phyloP scores from a whole-genome alignment of 2,329 filamentous ascomycete genomes.

The Boeremia lycopersici region DNA sequence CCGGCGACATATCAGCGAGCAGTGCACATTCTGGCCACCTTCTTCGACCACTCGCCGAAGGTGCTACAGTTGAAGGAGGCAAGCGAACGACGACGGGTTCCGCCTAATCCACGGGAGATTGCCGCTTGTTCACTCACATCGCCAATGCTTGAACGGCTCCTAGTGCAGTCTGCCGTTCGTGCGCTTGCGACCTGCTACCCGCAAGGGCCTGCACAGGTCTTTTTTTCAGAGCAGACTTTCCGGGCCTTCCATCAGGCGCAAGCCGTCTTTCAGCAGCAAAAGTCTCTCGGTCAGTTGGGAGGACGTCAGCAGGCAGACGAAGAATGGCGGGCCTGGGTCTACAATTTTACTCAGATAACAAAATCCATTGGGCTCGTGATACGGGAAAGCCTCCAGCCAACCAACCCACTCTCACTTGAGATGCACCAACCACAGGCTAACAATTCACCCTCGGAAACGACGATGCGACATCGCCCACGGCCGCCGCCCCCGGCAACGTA shows the following conservation, averaged over 20 bases:
- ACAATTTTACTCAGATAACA: conserved; percentile 8
- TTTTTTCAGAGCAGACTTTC: conserved; percentile 16
- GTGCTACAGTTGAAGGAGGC: conserved; percentile 14
- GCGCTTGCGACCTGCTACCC: conserved; percentile 42
- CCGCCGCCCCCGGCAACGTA: not conserved
- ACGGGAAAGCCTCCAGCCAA: not conserved
- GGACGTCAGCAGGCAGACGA: not conserved
- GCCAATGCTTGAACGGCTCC: conserved; percentile 57
- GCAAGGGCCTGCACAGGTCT: not conserved
- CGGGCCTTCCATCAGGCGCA: not conserved
- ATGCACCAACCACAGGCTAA: not conserved
- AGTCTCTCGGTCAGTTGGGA: not conserved
- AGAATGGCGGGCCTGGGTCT: conserved; percentile 12
- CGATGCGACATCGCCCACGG: not conserved
- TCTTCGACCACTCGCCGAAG: conserved; percentile 49
- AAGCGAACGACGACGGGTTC: conserved; percentile 48
- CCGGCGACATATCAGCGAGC: conserved; percentile 42
- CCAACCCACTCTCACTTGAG: not conserved
- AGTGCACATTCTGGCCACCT: conserved; percentile 37
- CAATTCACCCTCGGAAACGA: not conserved
- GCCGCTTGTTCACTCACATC: conserved; percentile 58
- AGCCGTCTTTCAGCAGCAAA: not conserved
- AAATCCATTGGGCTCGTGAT: not conserved
- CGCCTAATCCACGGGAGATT: conserved; percentile 65
- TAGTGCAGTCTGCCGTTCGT: conserved; percentile 60